phyloP scores from a whole-genome alignment of 2,329 filamentous ascomycete genomes.

The Fusarium solani-melongenae region DNA sequence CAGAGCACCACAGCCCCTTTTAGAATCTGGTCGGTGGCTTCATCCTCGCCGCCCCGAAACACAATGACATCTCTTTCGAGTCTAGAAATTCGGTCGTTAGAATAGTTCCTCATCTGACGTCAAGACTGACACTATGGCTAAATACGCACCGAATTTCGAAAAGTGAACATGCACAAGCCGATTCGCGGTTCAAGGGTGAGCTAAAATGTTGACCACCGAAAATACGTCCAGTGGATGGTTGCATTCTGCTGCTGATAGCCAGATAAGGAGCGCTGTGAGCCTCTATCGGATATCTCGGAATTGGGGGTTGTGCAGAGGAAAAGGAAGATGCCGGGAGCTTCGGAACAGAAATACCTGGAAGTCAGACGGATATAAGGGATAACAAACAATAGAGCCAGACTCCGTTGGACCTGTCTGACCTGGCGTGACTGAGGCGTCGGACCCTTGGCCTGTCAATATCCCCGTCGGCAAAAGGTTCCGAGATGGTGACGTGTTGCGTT shows the following conservation, averaged over 20 bases:
- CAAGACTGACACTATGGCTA: neutral
- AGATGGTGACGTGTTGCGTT: neutral
- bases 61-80: constrained; percentile 83
- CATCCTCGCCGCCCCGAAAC: constrained; percentile 77
- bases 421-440: neutral
- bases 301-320: neutral
- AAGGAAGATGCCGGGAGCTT: neutral
- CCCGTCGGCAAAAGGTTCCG: neutral
- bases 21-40: constrained; percentile 78
- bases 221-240: neutral
- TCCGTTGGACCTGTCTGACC: neutral
- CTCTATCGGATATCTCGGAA: neutral
- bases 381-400: neutral
- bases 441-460: neutral
- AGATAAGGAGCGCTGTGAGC: neutral
- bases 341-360: neutral
- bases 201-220: neutral
- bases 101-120: neutral
- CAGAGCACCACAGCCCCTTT: constrained; percentile 80
- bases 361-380: neutral
- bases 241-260: constrained; percentile 5
- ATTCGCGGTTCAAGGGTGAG: neutral
- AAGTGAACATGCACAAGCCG: constrained; percentile 10
- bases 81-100: constrained; percentile 53
- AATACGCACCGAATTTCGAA: constrained; percentile 65